These are phyloP conservation scores for Phyllosticta ampelicida DNA, from an alignment of 2,329 filamentous ascomycete species.

Conservation along the genomic window DNA sequence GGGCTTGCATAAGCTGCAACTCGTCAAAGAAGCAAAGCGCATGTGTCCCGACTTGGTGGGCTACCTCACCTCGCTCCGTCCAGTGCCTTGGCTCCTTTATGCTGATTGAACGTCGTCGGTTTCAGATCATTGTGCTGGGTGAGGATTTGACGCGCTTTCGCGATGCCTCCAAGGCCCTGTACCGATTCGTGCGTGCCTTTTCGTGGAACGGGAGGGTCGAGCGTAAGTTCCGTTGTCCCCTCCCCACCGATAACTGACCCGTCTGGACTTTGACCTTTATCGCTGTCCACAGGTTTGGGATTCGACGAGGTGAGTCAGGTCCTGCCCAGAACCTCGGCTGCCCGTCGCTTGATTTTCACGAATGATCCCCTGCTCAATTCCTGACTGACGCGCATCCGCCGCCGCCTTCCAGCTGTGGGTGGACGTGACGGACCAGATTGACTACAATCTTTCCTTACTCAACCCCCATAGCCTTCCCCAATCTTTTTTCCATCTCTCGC, in stretches of 20 bases:
- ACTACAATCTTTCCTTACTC: constrained; percentile 65
- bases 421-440: constrained; percentile 77
- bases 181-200: constrained; percentile 58
- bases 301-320: constrained; percentile 66
- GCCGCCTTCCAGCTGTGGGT: constrained; percentile 47
- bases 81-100: not conserved
- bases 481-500: constrained; percentile 73
- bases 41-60: constrained; percentile 61
- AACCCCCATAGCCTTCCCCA: constrained; percentile 52
- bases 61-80: not conserved
- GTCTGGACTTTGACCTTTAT: not conserved
- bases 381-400: not conserved
- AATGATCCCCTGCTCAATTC: not conserved
- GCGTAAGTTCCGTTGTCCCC: constrained; percentile 21
- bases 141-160: constrained; percentile 67
- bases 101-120: constrained; percentile 7
- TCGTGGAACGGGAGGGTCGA: constrained; percentile 74
- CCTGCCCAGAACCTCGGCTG: not conserved
- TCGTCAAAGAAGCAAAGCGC: constrained; percentile 68
- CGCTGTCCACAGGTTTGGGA: constrained; percentile 45
- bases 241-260: constrained; percentile 1
- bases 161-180: constrained; percentile 73
- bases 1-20: constrained; percentile 68
- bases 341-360: not conserved
- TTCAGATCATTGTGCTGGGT: constrained; percentile 60